phyloP scores from a whole-genome alignment of 2,329 filamentous ascomycete genomes.

The Nothomitra cinnamomea region DNA sequence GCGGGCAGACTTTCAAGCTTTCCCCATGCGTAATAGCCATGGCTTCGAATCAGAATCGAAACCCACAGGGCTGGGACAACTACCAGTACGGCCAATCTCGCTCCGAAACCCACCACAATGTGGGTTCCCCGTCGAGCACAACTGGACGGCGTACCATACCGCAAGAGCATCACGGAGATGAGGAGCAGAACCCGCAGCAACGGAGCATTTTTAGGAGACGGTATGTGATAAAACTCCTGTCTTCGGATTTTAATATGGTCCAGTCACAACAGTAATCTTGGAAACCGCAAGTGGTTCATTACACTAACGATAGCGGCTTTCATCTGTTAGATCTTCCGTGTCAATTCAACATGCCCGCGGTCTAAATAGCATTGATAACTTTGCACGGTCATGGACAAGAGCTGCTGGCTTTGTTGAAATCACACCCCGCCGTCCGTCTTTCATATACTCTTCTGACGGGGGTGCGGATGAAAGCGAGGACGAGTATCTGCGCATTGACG shows the following conservation, averaged over 20 bases:
- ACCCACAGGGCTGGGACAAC: too few species aligned
- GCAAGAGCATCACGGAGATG: background rate
- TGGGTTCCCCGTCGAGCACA: background rate
- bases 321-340: slow-evolving; percentile 19
- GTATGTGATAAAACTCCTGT: background rate
- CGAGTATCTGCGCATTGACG: slow-evolving; percentile 19
- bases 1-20: too few species aligned
- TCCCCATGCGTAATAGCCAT: too few species aligned
- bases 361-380: slow-evolving; percentile 86
- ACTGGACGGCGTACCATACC: background rate
- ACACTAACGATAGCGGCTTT: slow-evolving; percentile 12
- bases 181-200: background rate
- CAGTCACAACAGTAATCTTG: background rate
- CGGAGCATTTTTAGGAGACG: background rate
- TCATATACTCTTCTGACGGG: slow-evolving; percentile 34
- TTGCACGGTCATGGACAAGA: slow-evolving; percentile 81
- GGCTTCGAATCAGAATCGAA: too few species aligned
- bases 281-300: background rate
- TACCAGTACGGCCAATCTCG: background rate
- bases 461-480: slow-evolving; percentile 32
- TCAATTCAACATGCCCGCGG: slow-evolving; percentile 55
- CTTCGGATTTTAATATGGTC: too few species aligned
- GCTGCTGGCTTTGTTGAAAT: slow-evolving; percentile 80
- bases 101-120: background rate
- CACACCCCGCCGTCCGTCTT: slow-evolving; percentile 60